Percentiles rank a stretch among this genome's conserved stretches.
Conservation (phyloP, 352 stramenopile species). For the Phytopythium litorale region DNA sequence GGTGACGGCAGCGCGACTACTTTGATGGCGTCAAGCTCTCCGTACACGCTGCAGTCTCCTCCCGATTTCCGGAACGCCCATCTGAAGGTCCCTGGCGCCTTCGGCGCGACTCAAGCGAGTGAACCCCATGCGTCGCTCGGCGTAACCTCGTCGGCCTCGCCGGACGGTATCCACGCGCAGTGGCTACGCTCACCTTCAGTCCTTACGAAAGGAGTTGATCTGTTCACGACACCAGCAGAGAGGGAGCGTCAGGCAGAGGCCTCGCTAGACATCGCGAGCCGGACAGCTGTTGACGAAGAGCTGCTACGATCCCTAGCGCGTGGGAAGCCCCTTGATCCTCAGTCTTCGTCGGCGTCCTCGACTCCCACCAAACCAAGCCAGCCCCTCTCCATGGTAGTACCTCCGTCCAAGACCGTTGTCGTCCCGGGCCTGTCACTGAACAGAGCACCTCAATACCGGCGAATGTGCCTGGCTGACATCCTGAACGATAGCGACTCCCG, state of each 20-base stretch:
- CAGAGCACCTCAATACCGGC: conserved; percentile 3
- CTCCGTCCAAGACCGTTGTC: conserved; percentile 10
- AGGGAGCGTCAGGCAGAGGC: background rate
- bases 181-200: background rate
- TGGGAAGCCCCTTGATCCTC: background rate
- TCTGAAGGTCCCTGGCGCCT: background rate
- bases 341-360: background rate
- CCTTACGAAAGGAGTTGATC: background rate
- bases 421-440: conserved; percentile 26
- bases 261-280: conserved; percentile 2
- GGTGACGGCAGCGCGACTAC: background rate
- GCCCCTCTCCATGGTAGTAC: background rate
- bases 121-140: background rate
- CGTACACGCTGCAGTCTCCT: background rate
- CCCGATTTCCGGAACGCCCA: background rate
- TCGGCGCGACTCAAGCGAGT: background rate
- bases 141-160: background rate
- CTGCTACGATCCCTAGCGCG: background rate
- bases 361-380: background rate
- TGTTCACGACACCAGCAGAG: background rate
- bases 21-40: background rate
- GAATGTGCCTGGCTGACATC: conserved; percentile 26
- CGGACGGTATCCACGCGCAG: background rate
- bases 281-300: conserved; percentile 1
- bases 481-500: conserved; percentile 14